Evolutionary conservation across 2,329 filamentous ascomycete species (phyloP).

Genomic region (Berkeleyomyces basicola): DNA sequence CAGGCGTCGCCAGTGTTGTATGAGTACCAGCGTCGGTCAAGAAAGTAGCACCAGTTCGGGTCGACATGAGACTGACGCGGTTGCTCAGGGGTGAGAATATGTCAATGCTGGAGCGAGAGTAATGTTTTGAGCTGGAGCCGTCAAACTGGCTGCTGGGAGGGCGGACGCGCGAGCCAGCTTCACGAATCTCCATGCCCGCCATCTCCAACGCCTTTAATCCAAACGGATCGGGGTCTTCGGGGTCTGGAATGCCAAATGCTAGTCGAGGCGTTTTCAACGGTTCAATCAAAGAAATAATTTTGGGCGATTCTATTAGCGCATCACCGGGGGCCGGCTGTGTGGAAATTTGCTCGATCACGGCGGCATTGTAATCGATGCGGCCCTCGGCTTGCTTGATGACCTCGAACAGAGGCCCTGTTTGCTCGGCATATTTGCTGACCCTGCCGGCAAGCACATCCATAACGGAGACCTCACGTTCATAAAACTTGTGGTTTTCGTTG

Average conservation of each 20-base stretch:
- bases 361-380: conserved; percentile 54
- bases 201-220: conserved; percentile 82
- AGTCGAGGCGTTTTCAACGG: conserved; percentile 24
- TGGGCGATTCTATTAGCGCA: conserved; percentile 36
- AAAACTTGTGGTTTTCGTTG: conserved; percentile 46
- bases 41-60: conserved; percentile 49
- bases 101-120: conserved; percentile 52
- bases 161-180: conserved; percentile 58
- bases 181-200: conserved; percentile 74
- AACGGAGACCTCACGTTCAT: conserved; percentile 31
- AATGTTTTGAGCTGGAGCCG: conserved; percentile 49
- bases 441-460: conserved; percentile 42
- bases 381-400: conserved; percentile 82
- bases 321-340: conserved; percentile 62
- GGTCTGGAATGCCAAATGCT: conserved; percentile 61
- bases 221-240: conserved; percentile 78
- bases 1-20: conserved; percentile 38
- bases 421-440: conserved; percentile 35
- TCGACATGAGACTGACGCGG: conserved; percentile 59
- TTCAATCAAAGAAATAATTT: conserved; percentile 17
- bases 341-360: conserved; percentile 45
- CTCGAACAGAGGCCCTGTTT: conserved; percentile 49
- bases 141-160: conserved; percentile 70
- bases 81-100: conserved; percentile 43
- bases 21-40: conserved; percentile 55